phyloP scores from a whole-genome alignment of 2,329 filamentous ascomycete species.

The Colletotrichum siamense region DNA sequence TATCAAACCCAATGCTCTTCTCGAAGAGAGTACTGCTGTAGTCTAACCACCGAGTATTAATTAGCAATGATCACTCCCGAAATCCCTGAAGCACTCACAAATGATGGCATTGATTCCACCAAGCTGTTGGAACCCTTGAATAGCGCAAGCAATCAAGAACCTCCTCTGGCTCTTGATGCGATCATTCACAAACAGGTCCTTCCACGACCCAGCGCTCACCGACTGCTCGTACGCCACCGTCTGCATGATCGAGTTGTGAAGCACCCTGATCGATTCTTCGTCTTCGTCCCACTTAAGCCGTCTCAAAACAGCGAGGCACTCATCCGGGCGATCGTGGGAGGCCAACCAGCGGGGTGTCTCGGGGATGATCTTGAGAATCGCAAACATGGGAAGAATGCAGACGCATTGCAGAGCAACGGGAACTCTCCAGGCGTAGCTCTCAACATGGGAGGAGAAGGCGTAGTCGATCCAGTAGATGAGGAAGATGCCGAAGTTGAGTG shows the following conservation, averaged over 20 bases:
- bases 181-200: conserved; percentile 35
- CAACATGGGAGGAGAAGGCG: conserved; percentile 35
- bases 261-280: conserved; percentile 24
- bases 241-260: conserved; percentile 36
- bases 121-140: conserved; percentile 46
- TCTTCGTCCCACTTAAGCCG: conserved; percentile 35
- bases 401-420: conserved; percentile 47
- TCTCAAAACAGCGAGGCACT: conserved; percentile 41
- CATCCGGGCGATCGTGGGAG: conserved; percentile 40
- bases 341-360: conserved; percentile 50
- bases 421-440: conserved; percentile 43
- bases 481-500: conserved; percentile 51
- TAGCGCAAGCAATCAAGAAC: conserved; percentile 35
- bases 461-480: conserved; percentile 53
- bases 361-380: conserved; percentile 42
- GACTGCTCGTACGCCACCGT: conserved; percentile 36
- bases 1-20: conserved; percentile 44
- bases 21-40: conserved; percentile 53
- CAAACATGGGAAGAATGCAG: conserved; percentile 43
- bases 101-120: conserved; percentile 55
- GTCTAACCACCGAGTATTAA: conserved; percentile 26
- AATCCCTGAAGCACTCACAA: conserved; percentile 28
- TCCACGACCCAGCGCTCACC: conserved; percentile 33
- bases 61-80: background rate
- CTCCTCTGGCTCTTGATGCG: conserved; percentile 35